Percentiles rank a stretch among this genome's conserved stretches.
Conservation (phyloP, 495 filamentous ascomycete species). For the Margaritispora aquatica region DNA sequence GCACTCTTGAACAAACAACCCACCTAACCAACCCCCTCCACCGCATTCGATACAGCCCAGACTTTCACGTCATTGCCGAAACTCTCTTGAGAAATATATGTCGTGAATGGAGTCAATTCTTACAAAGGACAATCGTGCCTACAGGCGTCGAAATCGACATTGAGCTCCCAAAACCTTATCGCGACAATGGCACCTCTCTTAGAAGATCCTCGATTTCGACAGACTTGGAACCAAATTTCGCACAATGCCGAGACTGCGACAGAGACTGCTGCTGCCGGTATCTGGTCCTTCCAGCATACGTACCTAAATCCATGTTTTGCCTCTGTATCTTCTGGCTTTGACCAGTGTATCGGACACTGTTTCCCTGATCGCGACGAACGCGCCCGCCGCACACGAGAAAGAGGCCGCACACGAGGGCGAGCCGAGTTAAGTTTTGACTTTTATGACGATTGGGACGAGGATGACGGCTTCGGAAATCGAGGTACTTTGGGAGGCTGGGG, state of each 20-base stretch:
- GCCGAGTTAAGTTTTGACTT: constrained; percentile 91
- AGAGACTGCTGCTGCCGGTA: constrained; percentile 78
- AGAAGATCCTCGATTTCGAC: constrained; percentile 87
- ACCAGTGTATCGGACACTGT: constrained; percentile 65
- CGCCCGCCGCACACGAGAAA: constrained; percentile 54
- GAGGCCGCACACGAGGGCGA: constrained; percentile 50
- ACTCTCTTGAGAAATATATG: not conserved
- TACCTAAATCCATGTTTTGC: constrained; percentile 80
- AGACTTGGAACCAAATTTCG: constrained; percentile 87
- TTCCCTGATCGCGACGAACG: constrained; percentile 70
- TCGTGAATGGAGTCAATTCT: not conserved
- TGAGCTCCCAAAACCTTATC: not conserved
- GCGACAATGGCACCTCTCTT: constrained; percentile 45
- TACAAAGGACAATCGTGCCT: not conserved
- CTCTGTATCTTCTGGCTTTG: constrained; percentile 56
- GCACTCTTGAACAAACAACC: not conserved
- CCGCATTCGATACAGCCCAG: not conserved
- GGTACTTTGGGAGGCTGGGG: constrained; percentile 42
- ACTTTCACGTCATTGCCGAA: not conserved
- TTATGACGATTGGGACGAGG: constrained; percentile 96
- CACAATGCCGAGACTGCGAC: constrained; percentile 90
- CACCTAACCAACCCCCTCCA: not conserved
- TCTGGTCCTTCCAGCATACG: constrained; percentile 80
- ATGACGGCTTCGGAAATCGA: constrained; percentile 45
- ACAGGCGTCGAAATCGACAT: not conserved